Evolutionary conservation across 169 alveolate genomes (phyloP).

Genomic region (Eimeria tenella): DNA sequence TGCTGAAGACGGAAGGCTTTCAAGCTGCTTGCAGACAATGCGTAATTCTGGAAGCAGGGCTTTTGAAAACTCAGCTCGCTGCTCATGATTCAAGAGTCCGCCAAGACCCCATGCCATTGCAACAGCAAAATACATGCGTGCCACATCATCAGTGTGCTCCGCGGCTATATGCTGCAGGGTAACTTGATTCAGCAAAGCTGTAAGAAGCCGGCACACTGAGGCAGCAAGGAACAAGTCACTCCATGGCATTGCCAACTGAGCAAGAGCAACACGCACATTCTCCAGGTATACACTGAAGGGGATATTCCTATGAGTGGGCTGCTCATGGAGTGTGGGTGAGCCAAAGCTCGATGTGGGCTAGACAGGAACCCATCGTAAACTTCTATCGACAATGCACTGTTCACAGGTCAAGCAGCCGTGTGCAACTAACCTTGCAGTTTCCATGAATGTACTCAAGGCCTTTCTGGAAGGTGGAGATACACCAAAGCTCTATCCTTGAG

Average conservation of each 20-base stretch:
- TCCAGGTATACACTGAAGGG: no score
- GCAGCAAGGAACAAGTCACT: slow-evolving; percentile 48
- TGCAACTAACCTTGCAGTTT: slow-evolving; percentile 79
- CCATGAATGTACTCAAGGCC: slow-evolving; percentile 81
- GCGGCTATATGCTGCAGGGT: not conserved
- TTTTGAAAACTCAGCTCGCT: slow-evolving; percentile 41
- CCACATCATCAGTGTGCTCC: slow-evolving; percentile 18
- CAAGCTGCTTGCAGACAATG: slow-evolving; percentile 62
- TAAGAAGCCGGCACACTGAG: slow-evolving; percentile 64
- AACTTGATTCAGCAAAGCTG: slow-evolving; percentile 17
- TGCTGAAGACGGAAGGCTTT: slow-evolving; percentile 3
- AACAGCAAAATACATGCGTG: slow-evolving; percentile 45
- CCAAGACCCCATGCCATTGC: slow-evolving; percentile 73
- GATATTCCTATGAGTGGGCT: no score
- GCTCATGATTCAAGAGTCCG: slow-evolving; percentile 42
- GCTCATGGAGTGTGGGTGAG: not conserved
- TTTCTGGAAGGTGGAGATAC: slow-evolving; percentile 41
- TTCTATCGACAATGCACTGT: not conserved
- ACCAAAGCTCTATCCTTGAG: slow-evolving; percentile 80
- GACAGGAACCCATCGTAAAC: not conserved
- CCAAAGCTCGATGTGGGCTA: not conserved
- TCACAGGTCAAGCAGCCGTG: not conserved
- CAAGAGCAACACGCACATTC: not conserved
- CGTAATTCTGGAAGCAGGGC: slow-evolving; percentile 43
- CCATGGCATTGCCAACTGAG: slow-evolving; percentile 46